These are phyloP conservation scores for Penicillium fuscoglaucum DNA, from an alignment of 2,329 filamentous ascomycete species.

Conservation along the genomic window DNA sequence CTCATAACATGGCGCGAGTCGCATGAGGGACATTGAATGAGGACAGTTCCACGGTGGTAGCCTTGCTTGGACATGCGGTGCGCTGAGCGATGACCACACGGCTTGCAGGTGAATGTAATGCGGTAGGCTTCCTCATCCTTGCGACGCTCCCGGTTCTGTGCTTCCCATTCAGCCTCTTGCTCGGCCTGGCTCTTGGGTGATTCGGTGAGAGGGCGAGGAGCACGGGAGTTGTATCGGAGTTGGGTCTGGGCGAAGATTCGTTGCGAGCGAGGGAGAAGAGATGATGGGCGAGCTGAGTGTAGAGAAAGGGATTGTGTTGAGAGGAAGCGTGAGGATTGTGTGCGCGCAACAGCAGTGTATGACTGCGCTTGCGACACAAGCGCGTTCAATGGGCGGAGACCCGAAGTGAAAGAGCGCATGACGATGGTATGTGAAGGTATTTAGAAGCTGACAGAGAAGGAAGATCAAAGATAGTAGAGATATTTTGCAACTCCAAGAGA, in stretches of 20 bases:
- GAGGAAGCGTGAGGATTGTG: constrained; percentile 24
- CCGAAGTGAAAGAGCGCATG: constrained; percentile 23
- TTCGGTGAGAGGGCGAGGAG: constrained; percentile 38
- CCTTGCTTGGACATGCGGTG: constrained; percentile 91
- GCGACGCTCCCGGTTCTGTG: constrained; percentile 39
- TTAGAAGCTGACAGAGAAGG: neutral
- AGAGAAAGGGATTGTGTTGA: constrained; percentile 15
- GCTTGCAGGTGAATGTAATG: constrained; percentile 89
- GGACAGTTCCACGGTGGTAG: constrained; percentile 84
- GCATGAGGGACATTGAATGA: constrained; percentile 86
- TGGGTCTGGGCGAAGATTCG: constrained; percentile 10
- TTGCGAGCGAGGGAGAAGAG: constrained; percentile 1
- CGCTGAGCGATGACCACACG: constrained; percentile 75
- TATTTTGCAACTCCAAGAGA: neutral
- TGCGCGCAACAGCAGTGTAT: constrained; percentile 16
- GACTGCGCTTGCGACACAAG: constrained; percentile 17
- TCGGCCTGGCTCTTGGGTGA: constrained; percentile 24
- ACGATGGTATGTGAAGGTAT: neutral
- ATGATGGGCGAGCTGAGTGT: constrained; percentile 7
- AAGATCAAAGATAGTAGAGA: neutral
- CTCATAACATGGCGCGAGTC: constrained; percentile 86
- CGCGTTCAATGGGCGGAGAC: constrained; percentile 26
- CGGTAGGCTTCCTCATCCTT: constrained; percentile 70
- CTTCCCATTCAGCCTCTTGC: constrained; percentile 35
- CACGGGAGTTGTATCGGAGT: constrained; percentile 35